Evolutionary conservation across 2,329 filamentous ascomycete species (phyloP), one percentile per base, ranked within the genome.

Genomic region (Penicillium sp.): DNA sequence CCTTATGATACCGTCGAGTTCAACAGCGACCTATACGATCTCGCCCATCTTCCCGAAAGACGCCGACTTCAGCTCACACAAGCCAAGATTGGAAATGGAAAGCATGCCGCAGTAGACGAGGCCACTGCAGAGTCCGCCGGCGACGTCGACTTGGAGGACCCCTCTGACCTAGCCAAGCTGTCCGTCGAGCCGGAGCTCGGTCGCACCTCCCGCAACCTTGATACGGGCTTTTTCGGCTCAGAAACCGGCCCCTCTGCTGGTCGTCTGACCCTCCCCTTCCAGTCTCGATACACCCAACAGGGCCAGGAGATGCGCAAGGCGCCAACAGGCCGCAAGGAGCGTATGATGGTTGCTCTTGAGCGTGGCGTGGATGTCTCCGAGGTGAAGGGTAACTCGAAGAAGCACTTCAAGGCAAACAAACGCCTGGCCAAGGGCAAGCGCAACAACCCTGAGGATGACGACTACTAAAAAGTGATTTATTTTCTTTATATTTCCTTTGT

Each of bases 21-120:
- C 81, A 99, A 99, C 76, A 79, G 81, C 47, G 92, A 95, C 56
- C 85, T 97, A 5, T 97, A 97, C 74, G 88, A 96, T 67, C 79
- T 88, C 44, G 80, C 81, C 0, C 90, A 96, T 68, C 82, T 97
- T 4, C 93, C 93, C 0, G 84, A 86, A 60, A 94, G 91, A 74
- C 85, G 92, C 47, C 86, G 89, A 49, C 85, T 83, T 7, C 78
- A 91, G 46, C 65, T 75, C 44, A 63, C 69, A 40, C 73, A 73
- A 45, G 77, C 80, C 39, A 52, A 54, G 10, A 73, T 76, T 16
- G 73, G 79, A n/a, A 72, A 76, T 15, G 73, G 79, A n/a, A 72
- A 76, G 25, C 72, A 79, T n/a, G 71, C 74, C 8, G 23, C 32
- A 29, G 34, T 18, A 18, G 70, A 74, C 31, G 65, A 66, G 18